Percentiles rank a stretch among this genome's conserved stretches.
phyloP scores from a whole-genome alignment of 2,329 filamentous ascomycete species.

The Aspergillus sp. region DNA sequence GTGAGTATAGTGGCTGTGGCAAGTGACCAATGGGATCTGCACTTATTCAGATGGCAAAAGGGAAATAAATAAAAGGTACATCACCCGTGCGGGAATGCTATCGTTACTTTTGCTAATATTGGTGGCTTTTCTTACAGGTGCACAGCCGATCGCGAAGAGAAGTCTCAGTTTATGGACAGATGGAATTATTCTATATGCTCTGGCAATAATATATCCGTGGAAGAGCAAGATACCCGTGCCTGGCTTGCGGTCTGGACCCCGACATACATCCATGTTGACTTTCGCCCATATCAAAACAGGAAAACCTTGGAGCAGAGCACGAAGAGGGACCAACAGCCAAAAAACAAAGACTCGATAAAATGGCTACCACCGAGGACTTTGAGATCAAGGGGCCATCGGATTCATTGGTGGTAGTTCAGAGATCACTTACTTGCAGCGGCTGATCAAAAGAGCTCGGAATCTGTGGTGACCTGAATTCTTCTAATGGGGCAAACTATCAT shows the following conservation, averaged over 20 bases:
- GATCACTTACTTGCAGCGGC: conserved; percentile 49
- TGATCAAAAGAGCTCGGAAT: conserved; percentile 41
- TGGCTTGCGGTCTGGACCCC: background rate
- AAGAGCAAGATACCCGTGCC: background rate
- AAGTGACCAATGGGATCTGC: conserved; percentile 50
- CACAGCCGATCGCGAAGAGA: background rate
- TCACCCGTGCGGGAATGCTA: too few relatives aligned
- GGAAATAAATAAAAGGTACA: conserved; percentile 50
- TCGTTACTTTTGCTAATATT: background rate
- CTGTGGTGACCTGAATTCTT: conserved; percentile 15
- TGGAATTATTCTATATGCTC: background rate
- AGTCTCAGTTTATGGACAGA: background rate
- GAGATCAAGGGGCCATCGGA: conserved; percentile 47
- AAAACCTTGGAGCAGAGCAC: background rate
- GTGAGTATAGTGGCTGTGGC: conserved; percentile 49
- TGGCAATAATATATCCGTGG: background rate
- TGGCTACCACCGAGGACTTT: conserved; percentile 47
- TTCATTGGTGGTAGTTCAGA: conserved; percentile 53
- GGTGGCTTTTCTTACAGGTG: background rate
- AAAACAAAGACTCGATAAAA: background rate
- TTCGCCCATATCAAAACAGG: background rate
- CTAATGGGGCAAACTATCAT: conserved; percentile 40
- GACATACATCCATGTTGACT: background rate
- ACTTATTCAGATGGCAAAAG: conserved; percentile 53
- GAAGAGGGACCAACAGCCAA: background rate